Conservation (phyloP, 2,329 filamentous ascomycete genomes). For the Fusarium sp. region DNA sequence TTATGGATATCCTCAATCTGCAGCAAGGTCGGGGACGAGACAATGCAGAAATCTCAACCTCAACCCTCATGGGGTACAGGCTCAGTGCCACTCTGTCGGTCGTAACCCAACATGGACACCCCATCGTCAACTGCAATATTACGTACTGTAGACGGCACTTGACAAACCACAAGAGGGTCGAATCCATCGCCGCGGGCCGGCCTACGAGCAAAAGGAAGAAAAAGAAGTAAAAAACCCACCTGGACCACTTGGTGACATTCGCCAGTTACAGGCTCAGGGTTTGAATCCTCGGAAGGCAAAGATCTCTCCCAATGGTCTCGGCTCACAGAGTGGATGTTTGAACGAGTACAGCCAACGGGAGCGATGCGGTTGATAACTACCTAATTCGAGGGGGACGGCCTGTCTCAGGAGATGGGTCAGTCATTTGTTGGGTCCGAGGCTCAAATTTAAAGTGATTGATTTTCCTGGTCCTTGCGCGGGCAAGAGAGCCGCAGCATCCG, state of each 20-base stretch:
- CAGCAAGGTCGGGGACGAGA: conserved; percentile 48
- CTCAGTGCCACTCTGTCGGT: conserved; percentile 28
- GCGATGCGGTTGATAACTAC: conserved; percentile 38
- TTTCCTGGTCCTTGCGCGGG: conserved; percentile 39
- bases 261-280: conserved; percentile 28
- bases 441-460: conserved; percentile 40
- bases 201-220: conserved; percentile 33
- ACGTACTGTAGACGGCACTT: conserved; percentile 32
- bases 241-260: conserved; percentile 45
- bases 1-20: conserved; percentile 39
- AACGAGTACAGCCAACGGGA: conserved; percentile 36
- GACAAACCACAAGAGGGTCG: conserved; percentile 33
- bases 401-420: conserved; percentile 39
- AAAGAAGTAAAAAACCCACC: conserved; percentile 36
- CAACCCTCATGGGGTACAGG: conserved; percentile 15
- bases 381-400: conserved; percentile 39
- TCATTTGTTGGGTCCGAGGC: conserved; percentile 28
- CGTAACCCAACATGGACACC: conserved; percentile 9
- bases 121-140: conserved; percentile 3
- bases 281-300: conserved; percentile 36
- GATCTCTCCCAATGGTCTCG: conserved; percentile 27
- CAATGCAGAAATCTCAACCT: neutral
- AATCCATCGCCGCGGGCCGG: conserved; percentile 44
- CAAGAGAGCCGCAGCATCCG: conserved; percentile 35
- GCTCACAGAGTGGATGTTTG: conserved; percentile 23